phyloP scores from a whole-genome alignment of 768 basidiomycete genomes.

The Pleurotus citrinopileatus region DNA sequence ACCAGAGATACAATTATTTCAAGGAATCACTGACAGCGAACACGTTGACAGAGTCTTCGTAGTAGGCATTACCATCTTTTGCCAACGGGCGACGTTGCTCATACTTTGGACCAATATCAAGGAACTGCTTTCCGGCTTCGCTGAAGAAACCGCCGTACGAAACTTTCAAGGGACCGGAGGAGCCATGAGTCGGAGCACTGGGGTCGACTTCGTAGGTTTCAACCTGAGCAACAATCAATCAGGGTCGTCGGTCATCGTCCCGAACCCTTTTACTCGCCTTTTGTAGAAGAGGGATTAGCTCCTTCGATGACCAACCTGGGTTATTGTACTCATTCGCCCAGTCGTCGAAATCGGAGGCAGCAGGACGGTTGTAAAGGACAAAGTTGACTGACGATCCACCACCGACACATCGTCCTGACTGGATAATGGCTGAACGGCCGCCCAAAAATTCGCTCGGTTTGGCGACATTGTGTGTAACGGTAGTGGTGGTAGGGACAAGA shows the following conservation, averaged over 20 bases:
- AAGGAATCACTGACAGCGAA: neutral
- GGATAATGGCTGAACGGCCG: conserved; percentile 14
- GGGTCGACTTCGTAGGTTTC: conserved; percentile 34
- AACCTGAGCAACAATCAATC: conserved; percentile 19
- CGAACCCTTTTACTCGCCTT: conserved; percentile 18
- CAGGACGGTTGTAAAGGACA: conserved; percentile 19
- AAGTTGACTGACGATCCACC: conserved; percentile 19
- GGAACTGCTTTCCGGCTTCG: conserved; percentile 32
- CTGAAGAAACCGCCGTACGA: conserved; percentile 32
- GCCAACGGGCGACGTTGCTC: conserved; percentile 22
- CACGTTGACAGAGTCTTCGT: conserved; percentile 5
- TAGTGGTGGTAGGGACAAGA: conserved; percentile 16
- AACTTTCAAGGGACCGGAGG: conserved; percentile 35
- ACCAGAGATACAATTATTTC: no score
- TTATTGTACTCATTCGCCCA: conserved; percentile 21
- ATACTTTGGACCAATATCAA: conserved; percentile 31
- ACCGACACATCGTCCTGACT: conserved; percentile 21
- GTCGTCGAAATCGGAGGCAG: conserved; percentile 25
- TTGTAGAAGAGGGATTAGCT: conserved; percentile 21
- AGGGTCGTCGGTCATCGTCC: neutral
- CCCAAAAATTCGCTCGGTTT: conserved; percentile 15
- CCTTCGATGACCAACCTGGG: conserved; percentile 21
- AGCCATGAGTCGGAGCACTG: conserved; percentile 31
- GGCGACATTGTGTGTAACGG: conserved; percentile 12
- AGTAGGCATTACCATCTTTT: conserved; percentile 11